Percentiles rank a stretch among this genome's conserved stretches.
These are phyloP conservation scores for Tremella mesenterica DNA, from an alignment of 768 basidiomycete species.

Conservation along the genomic window DNA sequence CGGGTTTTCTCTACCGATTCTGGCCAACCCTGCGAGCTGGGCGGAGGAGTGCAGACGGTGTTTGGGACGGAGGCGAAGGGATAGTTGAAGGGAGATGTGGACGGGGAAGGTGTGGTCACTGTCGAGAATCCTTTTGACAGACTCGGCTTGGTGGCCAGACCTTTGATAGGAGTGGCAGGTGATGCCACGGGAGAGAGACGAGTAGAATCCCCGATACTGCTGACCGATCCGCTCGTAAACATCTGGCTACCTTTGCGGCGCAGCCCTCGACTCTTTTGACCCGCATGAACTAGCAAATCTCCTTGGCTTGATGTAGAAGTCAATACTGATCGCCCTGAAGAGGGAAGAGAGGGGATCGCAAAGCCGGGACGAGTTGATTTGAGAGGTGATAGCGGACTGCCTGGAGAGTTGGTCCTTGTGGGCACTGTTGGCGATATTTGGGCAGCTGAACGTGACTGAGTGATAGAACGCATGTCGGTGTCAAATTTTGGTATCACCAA, in stretches of 20 bases:
- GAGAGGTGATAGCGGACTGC: conserved; percentile 18
- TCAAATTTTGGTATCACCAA: conserved; percentile 25
- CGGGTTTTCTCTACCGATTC: not conserved
- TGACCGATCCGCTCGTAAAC: conserved; percentile 26
- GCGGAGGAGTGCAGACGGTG: conserved; percentile 1
- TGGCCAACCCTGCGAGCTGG: not conserved
- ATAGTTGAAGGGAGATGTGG: conserved; percentile 10
- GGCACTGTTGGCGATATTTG: not conserved
- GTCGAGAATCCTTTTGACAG: conserved; percentile 1
- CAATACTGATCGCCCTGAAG: not conserved
- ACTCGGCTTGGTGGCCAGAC: conserved; percentile 15
- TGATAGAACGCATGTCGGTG: not conserved
- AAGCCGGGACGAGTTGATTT: conserved; percentile 2
- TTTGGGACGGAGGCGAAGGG: conserved; percentile 15
- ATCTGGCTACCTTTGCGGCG: conserved; percentile 33
- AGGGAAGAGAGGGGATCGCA: not conserved
- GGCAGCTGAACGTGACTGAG: not conserved
- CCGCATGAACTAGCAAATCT: conserved; percentile 13
- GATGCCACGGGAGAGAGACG: conserved; percentile 2
- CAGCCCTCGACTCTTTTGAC: conserved; percentile 23
- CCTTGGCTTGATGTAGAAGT: conserved; percentile 7
- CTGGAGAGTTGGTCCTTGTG: conserved; percentile 1
- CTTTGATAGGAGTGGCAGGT: conserved; percentile 24
- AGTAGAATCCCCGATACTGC: conserved; percentile 19
- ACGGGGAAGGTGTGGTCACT: conserved; percentile 28